Evolutionary conservation across 2,329 filamentous ascomycete genomes (phyloP).

Genomic region (Ophiocordyceps australis): DNA sequence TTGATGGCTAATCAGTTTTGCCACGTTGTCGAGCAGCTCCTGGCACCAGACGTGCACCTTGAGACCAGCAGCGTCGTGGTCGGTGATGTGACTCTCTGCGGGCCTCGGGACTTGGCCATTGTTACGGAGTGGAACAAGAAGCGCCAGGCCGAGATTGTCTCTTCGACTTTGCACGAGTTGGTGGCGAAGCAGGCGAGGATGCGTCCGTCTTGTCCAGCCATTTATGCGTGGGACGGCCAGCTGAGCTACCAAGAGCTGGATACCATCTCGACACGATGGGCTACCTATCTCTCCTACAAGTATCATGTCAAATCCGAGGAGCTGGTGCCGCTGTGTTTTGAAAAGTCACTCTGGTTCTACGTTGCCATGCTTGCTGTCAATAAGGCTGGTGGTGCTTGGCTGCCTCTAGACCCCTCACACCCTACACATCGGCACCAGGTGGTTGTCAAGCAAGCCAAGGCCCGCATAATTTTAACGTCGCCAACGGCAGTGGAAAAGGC

Average conservation of each 20-base stretch:
- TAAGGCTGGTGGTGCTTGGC: constrained; percentile 4
- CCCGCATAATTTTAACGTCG: not conserved
- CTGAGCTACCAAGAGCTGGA: constrained; percentile 18
- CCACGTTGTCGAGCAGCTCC: not conserved
- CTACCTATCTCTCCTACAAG: constrained; percentile 1
- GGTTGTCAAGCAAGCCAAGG: not conserved
- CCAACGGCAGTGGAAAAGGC: too few relatives aligned
- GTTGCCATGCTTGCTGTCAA: constrained; percentile 4
- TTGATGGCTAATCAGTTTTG: not conserved
- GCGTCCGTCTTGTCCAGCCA: constrained; percentile 13
- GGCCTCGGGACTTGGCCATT: not conserved
- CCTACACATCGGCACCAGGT: not conserved
- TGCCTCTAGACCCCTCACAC: constrained; percentile 2
- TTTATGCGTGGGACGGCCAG: constrained; percentile 21
- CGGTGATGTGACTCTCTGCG: not conserved
- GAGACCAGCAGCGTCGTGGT: not conserved
- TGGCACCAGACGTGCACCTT: not conserved
- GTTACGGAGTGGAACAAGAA: not conserved
- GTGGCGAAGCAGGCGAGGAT: constrained; percentile 10
- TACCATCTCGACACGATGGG: constrained; percentile 1
- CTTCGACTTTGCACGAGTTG: not conserved
- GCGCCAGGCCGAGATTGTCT: too few relatives aligned
- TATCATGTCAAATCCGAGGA: constrained; percentile 5
- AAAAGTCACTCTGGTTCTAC: constrained; percentile 2
- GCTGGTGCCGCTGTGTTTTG: not conserved